Conservation (phyloP, 805 yeast genomes). For the Schwanniomyces polymorphus region DNA sequence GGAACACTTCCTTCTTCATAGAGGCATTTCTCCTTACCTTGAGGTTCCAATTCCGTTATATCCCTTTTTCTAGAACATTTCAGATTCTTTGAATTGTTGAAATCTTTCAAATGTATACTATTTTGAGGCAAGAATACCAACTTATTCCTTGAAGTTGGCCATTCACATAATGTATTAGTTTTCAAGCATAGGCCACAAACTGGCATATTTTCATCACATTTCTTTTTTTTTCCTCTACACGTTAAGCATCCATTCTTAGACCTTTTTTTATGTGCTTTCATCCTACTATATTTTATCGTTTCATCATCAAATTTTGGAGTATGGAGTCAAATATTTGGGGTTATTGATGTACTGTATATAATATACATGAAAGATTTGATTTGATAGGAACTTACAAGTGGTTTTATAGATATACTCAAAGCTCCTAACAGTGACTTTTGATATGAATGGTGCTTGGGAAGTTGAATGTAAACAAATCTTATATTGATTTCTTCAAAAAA, state of each 20-base stretch:
- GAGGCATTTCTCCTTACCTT: not conserved
- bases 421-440: too few relatives aligned
- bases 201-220: slow-evolving; percentile 25
- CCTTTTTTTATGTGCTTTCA: slow-evolving; percentile 4
- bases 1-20: too few relatives aligned
- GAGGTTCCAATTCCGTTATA: not conserved
- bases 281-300: too few relatives aligned
- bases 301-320: too few relatives aligned
- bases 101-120: not conserved
- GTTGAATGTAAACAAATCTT: too few relatives aligned
- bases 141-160: slow-evolving; percentile 17
- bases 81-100: not conserved
- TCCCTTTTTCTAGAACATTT: not conserved
- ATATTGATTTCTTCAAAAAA: too few relatives aligned
- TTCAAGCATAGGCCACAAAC: slow-evolving; percentile 16
- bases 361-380: too few relatives aligned
- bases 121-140: not conserved
- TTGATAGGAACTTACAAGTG: too few relatives aligned
- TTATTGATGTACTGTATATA: too few relatives aligned
- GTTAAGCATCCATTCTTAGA: slow-evolving; percentile 19
- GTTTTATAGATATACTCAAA: too few relatives aligned
- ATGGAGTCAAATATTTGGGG: too few relatives aligned
- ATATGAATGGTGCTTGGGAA: too few relatives aligned
- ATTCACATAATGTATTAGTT: slow-evolving; percentile 19
- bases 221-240: slow-evolving; percentile 18